Conservation (phyloP, 257 asterid species). For the Orobanche coerulescens region DNA sequence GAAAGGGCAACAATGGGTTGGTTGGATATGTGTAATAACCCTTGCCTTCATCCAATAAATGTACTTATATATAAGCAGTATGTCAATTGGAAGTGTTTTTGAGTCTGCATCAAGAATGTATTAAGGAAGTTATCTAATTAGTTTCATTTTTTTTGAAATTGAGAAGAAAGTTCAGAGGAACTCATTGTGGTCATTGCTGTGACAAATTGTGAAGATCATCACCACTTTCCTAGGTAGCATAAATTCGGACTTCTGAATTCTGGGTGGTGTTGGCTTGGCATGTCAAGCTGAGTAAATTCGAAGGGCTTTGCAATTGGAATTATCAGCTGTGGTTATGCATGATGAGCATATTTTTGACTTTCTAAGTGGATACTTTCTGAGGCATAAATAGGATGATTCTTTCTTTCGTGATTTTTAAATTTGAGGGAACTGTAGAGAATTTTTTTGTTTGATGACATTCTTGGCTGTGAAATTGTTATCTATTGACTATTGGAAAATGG, state of each 20-base stretch:
- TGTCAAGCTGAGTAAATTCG: not conserved
- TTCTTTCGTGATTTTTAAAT: conserved; percentile 6
- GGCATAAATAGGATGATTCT: not conserved
- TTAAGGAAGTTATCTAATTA: conserved; percentile 3
- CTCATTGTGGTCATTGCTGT: not conserved
- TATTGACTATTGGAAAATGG: not conserved
- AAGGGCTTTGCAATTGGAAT: not conserved
- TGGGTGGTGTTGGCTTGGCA: conserved; percentile 11
- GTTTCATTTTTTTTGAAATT: not conserved
- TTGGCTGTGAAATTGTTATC: conserved; percentile 9
- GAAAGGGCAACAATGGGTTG: conserved; percentile 20
- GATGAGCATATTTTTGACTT: not conserved
- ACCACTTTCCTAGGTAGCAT: not conserved
- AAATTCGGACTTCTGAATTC: not conserved
- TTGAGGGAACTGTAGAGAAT: not conserved
- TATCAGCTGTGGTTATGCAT: conserved; percentile 14
- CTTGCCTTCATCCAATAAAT: conserved; percentile 3
- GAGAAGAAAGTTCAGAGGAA: not conserved
- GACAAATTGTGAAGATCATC: not conserved
- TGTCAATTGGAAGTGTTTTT: not conserved
- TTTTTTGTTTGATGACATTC: not conserved
- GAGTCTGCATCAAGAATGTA: conserved; percentile 1
- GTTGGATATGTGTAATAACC: not conserved
- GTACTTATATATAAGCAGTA: not conserved
- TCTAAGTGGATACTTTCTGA: not conserved